Evolutionary conservation across 495 filamentous ascomycete genomes (phyloP).

Genomic region (Neurospora intermedia): DNA sequence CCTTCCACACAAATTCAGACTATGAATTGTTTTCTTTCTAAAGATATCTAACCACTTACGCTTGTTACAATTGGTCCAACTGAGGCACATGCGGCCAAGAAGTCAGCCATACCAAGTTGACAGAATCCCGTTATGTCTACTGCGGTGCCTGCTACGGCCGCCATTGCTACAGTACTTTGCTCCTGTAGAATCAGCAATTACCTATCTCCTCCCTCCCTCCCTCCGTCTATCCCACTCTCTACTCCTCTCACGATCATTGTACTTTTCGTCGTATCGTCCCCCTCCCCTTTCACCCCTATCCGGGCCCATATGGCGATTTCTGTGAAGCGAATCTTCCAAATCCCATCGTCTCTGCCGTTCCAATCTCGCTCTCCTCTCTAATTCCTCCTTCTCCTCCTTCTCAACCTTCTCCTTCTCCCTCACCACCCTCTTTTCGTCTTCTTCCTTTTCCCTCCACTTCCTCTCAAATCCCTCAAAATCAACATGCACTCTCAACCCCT

Average conservation of each 20-base stretch:
- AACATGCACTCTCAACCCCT: constrained; percentile 32
- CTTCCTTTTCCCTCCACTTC: constrained; percentile 16
- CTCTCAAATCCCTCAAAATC: constrained; percentile 32
- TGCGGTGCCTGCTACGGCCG: background rate
- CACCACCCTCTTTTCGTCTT: background rate
- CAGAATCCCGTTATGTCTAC: background rate
- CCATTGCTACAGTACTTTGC: background rate
- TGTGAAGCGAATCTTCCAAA: background rate
- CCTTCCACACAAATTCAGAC: background rate
- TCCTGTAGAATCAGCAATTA: background rate
- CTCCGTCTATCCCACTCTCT: background rate
- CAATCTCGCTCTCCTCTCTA: background rate
- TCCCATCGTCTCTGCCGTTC: background rate
- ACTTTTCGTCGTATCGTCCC: background rate
- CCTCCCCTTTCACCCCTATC: background rate
- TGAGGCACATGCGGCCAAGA: background rate
- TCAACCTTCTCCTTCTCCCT: constrained; percentile 12
- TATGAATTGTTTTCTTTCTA: background rate
- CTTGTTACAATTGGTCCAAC: background rate
- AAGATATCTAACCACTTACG: background rate
- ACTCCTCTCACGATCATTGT: background rate
- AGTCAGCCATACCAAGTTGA: background rate
- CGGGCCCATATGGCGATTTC: background rate
- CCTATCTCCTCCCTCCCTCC: background rate
- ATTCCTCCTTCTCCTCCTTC: constrained; percentile 7